Evolutionary conservation across 1,139 yeast genomes (phyloP).

Genomic region (Pneumocystis jirovecii): DNA sequence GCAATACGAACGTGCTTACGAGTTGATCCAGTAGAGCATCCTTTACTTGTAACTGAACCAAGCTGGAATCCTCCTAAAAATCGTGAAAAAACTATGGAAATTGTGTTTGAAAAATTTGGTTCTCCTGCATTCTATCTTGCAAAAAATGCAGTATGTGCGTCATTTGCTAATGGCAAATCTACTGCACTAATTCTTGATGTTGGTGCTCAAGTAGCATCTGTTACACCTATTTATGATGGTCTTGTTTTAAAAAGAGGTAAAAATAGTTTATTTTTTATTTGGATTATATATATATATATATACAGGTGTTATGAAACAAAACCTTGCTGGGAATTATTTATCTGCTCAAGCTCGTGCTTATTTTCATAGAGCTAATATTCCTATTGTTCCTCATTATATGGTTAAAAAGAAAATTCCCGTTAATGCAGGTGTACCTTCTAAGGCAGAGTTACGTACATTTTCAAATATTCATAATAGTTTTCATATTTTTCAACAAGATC

Average conservation of each 20-base stretch:
- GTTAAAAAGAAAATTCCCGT: constrained; percentile 15
- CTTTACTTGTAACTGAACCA: constrained; percentile 68
- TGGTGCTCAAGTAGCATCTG: constrained; percentile 73
- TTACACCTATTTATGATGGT: constrained; percentile 90
- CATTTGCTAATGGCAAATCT: constrained; percentile 88
- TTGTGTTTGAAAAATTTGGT: constrained; percentile 53
- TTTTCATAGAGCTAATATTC: constrained; percentile 10
- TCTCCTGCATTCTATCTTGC: constrained; percentile 81
- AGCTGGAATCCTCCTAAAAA: constrained; percentile 65
- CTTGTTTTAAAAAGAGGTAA: constrained; percentile 48
- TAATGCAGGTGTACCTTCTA: neutral
- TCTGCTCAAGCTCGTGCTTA: neutral
- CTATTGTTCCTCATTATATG: constrained; percentile 20
- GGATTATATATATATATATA: neutral
- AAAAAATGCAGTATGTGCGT: constrained; percentile 73
- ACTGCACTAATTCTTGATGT: constrained; percentile 85
- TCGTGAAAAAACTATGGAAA: constrained; percentile 59
- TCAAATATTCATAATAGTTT: neutral
- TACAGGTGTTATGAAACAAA: constrained; percentile 4
- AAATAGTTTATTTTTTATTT: neutral
- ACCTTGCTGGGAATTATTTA: constrained; percentile 6
- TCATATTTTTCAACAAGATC: neutral
- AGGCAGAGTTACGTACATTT: neutral
- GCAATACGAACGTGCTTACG: constrained; percentile 30
- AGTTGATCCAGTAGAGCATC: constrained; percentile 51